Percentiles rank a stretch among this genome's conserved stretches.
Conservation (phyloP, 2,329 filamentous ascomycete genomes). For the Fusarium sp. region DNA sequence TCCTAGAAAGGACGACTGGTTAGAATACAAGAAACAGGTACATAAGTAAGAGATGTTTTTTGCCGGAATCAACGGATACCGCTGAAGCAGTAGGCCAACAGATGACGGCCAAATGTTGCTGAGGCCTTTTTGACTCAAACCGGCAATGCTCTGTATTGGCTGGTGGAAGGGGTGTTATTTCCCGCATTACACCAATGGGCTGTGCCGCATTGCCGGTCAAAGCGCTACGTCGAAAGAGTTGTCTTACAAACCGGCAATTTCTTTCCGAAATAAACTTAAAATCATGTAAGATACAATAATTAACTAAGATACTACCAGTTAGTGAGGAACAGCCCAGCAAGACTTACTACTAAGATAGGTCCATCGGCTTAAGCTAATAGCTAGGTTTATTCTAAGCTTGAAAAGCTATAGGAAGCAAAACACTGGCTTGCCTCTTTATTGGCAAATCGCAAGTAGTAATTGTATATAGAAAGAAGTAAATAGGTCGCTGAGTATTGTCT, state of each 20-base stretch:
- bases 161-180: not conserved
- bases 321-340: not conserved
- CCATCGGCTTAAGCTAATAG: not conserved
- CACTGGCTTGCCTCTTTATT: accelerated
- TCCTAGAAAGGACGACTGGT: not conserved
- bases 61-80: not conserved
- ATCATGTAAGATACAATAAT: not conserved
- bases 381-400: not conserved
- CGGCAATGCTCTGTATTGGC: not conserved
- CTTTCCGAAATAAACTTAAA: not conserved
- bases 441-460: accelerated
- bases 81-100: accelerated
- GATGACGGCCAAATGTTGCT: not conserved
- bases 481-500: accelerated
- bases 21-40: not conserved
- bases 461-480: accelerated
- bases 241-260: not conserved
- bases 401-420: not conserved
- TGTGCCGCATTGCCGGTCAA: not conserved
- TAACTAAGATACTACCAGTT: not conserved
- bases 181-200: accelerated
- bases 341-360: not conserved
- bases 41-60: not conserved
- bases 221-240: not conserved
- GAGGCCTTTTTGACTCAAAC: not conserved